Conservation (phyloP, 108 stramenopile species). For the Skeletonema potamos region DNA sequence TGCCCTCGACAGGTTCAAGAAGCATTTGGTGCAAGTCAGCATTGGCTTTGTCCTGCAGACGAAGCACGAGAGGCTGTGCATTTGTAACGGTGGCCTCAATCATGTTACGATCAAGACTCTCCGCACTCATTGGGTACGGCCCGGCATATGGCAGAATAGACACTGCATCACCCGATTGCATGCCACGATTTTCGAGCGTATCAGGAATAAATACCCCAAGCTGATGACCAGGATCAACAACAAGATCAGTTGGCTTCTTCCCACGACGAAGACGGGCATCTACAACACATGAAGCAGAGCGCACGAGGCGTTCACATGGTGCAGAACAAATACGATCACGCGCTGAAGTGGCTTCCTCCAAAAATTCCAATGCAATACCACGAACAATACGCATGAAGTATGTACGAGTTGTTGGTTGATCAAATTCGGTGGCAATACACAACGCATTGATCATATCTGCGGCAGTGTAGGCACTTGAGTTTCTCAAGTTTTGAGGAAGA, state of each 20-base stretch:
- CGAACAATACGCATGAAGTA: constrained; percentile 90
- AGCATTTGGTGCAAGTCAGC: constrained; percentile 70
- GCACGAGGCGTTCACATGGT: constrained; percentile 86
- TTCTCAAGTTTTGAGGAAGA: constrained; percentile 87
- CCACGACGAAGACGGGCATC: constrained; percentile 82
- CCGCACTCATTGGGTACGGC: constrained; percentile 91
- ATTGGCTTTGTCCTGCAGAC: constrained; percentile 88
- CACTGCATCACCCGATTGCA: constrained; percentile 91
- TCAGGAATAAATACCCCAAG: constrained; percentile 91
- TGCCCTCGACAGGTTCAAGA: constrained; percentile 72
- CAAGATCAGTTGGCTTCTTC: constrained; percentile 79
- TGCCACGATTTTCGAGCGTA: constrained; percentile 85
- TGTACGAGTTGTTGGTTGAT: constrained; percentile 76
- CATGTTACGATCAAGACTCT: constrained; percentile 90
- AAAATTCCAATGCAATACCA: constrained; percentile 87
- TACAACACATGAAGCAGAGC: constrained; percentile 85
- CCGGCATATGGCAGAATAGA: constrained; percentile 89
- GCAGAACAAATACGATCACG: constrained; percentile 91
- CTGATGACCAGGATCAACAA: constrained; percentile 86
- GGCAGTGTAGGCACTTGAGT: constrained; percentile 80
- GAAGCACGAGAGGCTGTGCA: constrained; percentile 77
- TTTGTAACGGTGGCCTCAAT: constrained; percentile 89
- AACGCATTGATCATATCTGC: constrained; percentile 92
- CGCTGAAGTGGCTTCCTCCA: constrained; percentile 89
- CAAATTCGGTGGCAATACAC: constrained; percentile 91